Conservation (phyloP, 2,329 filamentous ascomycete genomes). For the Ceratocystis huliohia region DNA sequence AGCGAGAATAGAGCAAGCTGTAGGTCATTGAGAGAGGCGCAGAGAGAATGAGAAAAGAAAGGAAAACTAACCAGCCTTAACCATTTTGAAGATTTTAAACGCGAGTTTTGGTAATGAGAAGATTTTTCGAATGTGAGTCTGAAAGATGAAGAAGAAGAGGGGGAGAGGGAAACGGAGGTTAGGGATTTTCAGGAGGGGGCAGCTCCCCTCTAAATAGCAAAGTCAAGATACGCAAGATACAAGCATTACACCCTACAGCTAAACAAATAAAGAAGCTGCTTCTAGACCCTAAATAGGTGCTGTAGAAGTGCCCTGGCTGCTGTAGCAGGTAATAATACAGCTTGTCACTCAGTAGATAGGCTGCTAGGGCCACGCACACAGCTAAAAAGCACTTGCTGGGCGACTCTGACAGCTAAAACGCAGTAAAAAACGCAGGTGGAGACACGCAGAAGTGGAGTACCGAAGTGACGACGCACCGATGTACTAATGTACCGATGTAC, state of each 20-base stretch:
- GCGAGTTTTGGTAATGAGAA: slow-evolving; percentile 14
- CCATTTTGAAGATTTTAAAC: slow-evolving; percentile 22
- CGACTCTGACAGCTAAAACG: not conserved
- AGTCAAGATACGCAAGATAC: not conserved
- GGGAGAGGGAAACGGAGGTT: slow-evolving; percentile 6
- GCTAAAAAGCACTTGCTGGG: too few species aligned
- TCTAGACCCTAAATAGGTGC: too few species aligned
- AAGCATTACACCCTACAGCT: not conserved
- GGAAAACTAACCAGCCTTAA: slow-evolving; percentile 22
- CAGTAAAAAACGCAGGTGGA: not conserved
- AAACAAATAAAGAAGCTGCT: too few species aligned
- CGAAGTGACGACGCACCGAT: not conserved
- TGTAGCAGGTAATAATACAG: not conserved
- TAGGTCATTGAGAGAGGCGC: not conserved
- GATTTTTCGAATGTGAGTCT: slow-evolving; percentile 11
- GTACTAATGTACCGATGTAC: not conserved
- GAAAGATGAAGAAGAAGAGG: slow-evolving; percentile 18
- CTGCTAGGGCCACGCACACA: too few species aligned
- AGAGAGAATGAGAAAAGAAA: slow-evolving; percentile 3
- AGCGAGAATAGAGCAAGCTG: not conserved
- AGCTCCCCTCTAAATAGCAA: slow-evolving; percentile 1
- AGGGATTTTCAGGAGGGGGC: not conserved
- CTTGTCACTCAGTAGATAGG: not conserved
- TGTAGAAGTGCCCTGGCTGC: not conserved
- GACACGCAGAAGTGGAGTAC: not conserved